Evolutionary conservation across 345 rosid genomes (phyloP).

Genomic region (Dipteronia dyeriana): DNA sequence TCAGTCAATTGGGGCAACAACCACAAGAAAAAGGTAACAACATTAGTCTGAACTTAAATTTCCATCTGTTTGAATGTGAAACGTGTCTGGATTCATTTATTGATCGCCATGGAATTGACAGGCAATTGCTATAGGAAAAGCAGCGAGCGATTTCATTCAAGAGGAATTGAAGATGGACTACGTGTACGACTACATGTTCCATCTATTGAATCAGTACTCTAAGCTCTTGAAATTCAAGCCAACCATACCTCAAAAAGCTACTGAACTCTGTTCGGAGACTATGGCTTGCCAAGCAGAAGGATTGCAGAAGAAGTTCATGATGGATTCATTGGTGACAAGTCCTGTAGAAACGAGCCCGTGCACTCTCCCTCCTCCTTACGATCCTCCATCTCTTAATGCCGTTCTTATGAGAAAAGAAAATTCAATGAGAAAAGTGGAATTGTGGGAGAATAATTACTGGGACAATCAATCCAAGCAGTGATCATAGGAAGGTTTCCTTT

Average conservation of each 20-base stretch:
- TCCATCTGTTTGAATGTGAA: no score
- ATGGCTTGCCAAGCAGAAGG: conserved; percentile 63
- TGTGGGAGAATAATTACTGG: conserved; percentile 52
- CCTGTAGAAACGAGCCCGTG: conserved; percentile 65
- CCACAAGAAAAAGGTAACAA: conserved; percentile 55
- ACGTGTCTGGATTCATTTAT: no score
- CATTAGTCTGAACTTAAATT: not conserved
- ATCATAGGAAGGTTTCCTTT: conserved; percentile 12
- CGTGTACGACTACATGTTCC: conserved; percentile 82
- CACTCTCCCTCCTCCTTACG: conserved; percentile 58
- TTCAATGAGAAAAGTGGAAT: conserved; percentile 30
- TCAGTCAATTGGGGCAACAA: conserved; percentile 83
- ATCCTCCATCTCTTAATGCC: conserved; percentile 43
- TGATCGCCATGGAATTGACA: conserved; percentile 19
- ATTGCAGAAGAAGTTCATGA: conserved; percentile 52
- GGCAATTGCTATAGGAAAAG: conserved; percentile 69
- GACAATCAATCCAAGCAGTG: conserved; percentile 36
- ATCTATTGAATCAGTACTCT: conserved; percentile 64
- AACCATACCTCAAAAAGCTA: conserved; percentile 41
- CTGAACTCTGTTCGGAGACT: conserved; percentile 54
- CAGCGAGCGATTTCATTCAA: conserved; percentile 51
- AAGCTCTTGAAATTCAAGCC: conserved; percentile 66
- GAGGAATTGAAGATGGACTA: conserved; percentile 62
- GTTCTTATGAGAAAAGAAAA: conserved; percentile 37
- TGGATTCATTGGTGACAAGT: conserved; percentile 61